These are phyloP conservation scores for Prunus padus DNA, from an alignment of 306 rosid genomes.

Conservation along the genomic window DNA sequence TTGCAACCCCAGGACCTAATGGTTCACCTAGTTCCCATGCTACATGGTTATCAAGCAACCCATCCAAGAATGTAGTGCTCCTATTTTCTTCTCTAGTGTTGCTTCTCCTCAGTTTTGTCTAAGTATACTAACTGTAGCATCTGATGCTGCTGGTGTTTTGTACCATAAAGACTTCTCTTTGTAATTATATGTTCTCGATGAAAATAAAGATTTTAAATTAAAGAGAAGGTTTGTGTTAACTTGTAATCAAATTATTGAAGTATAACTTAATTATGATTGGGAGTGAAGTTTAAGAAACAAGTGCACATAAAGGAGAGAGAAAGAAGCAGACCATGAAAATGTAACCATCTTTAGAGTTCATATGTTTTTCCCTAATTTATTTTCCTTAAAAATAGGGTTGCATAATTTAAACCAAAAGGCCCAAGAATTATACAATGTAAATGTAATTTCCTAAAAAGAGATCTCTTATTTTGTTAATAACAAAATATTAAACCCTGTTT, in stretches of 20 bases:
- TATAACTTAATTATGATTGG: too few species aligned
- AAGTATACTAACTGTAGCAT: not conserved
- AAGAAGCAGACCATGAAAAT: too few species aligned
- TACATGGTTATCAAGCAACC: constrained; percentile 17
- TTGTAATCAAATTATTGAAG: too few species aligned
- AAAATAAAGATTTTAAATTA: not conserved
- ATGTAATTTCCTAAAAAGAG: too few species aligned
- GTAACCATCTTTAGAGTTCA: too few species aligned
- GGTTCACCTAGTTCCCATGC: constrained; percentile 35
- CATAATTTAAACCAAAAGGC: not conserved
- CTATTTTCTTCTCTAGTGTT: constrained; percentile 25
- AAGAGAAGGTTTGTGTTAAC: not conserved
- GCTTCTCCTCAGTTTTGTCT: constrained; percentile 30
- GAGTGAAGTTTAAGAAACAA: too few species aligned
- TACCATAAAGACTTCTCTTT: not conserved
- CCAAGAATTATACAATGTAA: too few species aligned
- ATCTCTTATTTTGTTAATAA: too few species aligned
- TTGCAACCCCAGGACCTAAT: constrained; percentile 28
- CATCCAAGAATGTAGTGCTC: constrained; percentile 18
- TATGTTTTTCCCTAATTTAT: too few species aligned
- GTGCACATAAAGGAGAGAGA: too few species aligned
- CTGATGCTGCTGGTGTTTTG: constrained; percentile 11
- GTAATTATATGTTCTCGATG: not conserved
- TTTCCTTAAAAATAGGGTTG: not conserved
- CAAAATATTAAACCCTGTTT: too few species aligned